These are phyloP conservation scores for Sphagnum fallax DNA, from an alignment of 228 moss, liverwort and hornwort species.

Conservation along the genomic window DNA sequence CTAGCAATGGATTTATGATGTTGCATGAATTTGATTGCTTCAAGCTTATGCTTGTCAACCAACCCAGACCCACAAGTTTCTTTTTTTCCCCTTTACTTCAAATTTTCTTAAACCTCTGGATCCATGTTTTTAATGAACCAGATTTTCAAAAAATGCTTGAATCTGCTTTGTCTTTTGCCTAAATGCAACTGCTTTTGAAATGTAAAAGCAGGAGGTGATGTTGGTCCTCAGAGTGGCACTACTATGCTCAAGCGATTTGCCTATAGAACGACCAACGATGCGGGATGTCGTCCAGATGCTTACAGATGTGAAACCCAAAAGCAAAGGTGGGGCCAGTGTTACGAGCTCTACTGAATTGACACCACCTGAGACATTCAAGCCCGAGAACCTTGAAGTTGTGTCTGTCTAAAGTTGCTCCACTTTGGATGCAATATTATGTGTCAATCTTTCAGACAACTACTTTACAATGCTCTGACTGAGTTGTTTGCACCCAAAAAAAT, in stretches of 20 bases:
- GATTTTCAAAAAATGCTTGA: neutral
- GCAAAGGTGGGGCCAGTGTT: conserved; percentile 6
- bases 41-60: too few relatives aligned
- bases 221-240: conserved; percentile 39
- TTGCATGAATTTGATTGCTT: too few relatives aligned
- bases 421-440: too few relatives aligned
- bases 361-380: conserved; percentile 17
- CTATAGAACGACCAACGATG: conserved; percentile 46
- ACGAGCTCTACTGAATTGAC: conserved; percentile 7
- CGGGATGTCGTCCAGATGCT: conserved; percentile 44
- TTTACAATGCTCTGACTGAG: too few relatives aligned
- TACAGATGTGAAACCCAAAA: conserved; percentile 21
- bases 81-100: too few relatives aligned
- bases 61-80: too few relatives aligned
- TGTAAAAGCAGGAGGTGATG: conserved; percentile 25
- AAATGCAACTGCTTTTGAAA: neutral
- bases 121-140: too few relatives aligned
- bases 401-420: too few relatives aligned
- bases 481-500: too few relatives aligned
- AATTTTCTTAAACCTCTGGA: too few relatives aligned
- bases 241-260: conserved; percentile 30
- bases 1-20: too few relatives aligned
- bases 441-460: too few relatives aligned
- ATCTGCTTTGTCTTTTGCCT: neutral
- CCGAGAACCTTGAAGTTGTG: conserved; percentile 20